Evolutionary conservation across 73 alveolate genomes (phyloP), one percentile per base, ranked within the genome.

Genomic region (Paramecium octaurelia): DNA sequence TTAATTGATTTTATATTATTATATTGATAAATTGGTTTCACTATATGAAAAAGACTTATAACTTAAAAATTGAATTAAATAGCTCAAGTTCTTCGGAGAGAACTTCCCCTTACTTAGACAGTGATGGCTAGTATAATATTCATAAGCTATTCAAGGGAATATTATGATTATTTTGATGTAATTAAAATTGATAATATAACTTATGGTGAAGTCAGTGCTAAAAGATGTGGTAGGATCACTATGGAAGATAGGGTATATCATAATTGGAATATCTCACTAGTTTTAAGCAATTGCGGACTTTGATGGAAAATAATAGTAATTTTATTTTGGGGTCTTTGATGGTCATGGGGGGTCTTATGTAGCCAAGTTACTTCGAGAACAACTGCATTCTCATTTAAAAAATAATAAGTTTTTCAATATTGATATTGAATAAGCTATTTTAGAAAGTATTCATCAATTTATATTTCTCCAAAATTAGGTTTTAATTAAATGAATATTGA

Each of bases 161-260:
- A 38, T 38, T n/a, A 35, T 75, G 88, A 75, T 35, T 35, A 75
- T 42, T 75, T 12, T 75, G 68, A 75, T 23, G 31, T 18, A 9
- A n/a, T 75, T 42, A 35, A 9, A 38, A 38, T 75, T 35, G 34
- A 75, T 42, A 38, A 16, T 42, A 38, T 38, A 42, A 42, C 36
- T 18, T 80, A 80, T 80, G 91, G 64, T 18, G 92, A 89, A 34
- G 77, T 73, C 21, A 58, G 80, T n/a, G 21, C 88, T 42, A 16
- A 85, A 35, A 69, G 83, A 31, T 89, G 91, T 43, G 76, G 88
- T 18, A 89, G 94, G 31, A 23, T 48, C 5, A 43, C 85, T 11
- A 88, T 88, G 93, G 93, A 88, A 23, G 94, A 89, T 42, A 70
- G 94, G 12, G 94, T 80, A 20, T 43, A 3, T 44, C 1, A 20